These are phyloP conservation scores for Yamadazyma siamensis DNA, from an alignment of 1,139 yeast genomes.

Conservation along the genomic window DNA sequence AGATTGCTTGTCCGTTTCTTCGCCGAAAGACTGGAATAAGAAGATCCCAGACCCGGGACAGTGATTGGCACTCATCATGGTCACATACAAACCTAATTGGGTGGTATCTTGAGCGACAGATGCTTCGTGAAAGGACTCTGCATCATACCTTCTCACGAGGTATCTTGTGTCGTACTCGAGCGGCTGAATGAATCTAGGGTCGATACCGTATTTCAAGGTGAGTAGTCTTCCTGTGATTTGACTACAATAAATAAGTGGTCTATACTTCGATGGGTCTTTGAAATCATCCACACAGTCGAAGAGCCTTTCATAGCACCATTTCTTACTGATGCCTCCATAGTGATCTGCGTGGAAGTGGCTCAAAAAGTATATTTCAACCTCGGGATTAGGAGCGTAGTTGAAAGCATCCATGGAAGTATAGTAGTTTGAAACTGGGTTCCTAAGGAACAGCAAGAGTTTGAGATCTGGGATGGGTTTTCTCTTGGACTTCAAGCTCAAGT, in stretches of 20 bases:
- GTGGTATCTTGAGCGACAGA: conserved; percentile 15
- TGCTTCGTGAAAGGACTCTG: conserved; percentile 7
- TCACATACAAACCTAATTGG: conserved; percentile 47
- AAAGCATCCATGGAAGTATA: conserved; percentile 68
- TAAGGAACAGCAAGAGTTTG: conserved; percentile 48
- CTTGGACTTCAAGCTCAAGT: conserved; percentile 11
- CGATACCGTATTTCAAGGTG: conserved; percentile 51
- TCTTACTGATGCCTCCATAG: conserved; percentile 77
- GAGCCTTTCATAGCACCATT: conserved; percentile 58
- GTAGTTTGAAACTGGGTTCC: conserved; percentile 16
- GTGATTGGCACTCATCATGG: conserved; percentile 81
- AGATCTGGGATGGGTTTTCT: conserved; percentile 50
- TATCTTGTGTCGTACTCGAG: conserved; percentile 44
- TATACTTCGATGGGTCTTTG: conserved; percentile 39
- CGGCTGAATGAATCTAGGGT: conserved; percentile 46
- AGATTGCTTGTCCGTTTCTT: conserved; percentile 22
- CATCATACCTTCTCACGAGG: conserved; percentile 16
- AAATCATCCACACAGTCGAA: conserved; percentile 28
- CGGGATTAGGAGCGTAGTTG: conserved; percentile 46
- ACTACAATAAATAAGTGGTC: conserved; percentile 61
- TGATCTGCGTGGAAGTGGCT: conserved; percentile 94
- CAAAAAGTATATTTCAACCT: conserved; percentile 52
- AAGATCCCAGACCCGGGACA: conserved; percentile 94
- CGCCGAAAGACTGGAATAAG: conserved; percentile 54
- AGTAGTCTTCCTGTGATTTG: conserved; percentile 61